These are phyloP conservation scores for Chamaecrista fasciculata DNA, from an alignment of 306 rosid genomes.

Conservation along the genomic window DNA sequence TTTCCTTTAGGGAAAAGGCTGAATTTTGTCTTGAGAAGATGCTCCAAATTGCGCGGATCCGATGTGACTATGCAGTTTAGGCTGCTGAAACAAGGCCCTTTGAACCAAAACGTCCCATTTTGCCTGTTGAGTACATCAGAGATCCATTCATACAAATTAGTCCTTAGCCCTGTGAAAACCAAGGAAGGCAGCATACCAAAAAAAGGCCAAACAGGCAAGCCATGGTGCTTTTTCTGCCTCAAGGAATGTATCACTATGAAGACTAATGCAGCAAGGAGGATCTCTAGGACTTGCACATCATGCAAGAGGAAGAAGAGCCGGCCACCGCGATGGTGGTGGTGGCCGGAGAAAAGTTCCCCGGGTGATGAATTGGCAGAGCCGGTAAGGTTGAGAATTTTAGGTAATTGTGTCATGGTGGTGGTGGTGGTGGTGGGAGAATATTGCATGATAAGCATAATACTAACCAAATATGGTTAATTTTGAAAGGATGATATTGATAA, in stretches of 20 bases:
- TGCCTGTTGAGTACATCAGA: constrained; percentile 39
- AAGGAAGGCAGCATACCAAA: constrained; percentile 87
- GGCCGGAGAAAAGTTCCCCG: background rate
- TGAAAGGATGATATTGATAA: too few species aligned
- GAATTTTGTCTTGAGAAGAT: constrained; percentile 83
- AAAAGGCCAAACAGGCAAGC: constrained; percentile 70
- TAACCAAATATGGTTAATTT: constrained; percentile 13
- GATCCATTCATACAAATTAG: constrained; percentile 71
- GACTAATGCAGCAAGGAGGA: constrained; percentile 49
- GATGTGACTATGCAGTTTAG: constrained; percentile 67
- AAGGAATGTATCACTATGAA: constrained; percentile 63
- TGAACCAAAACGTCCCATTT: constrained; percentile 65
- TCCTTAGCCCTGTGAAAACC: constrained; percentile 30
- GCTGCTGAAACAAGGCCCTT: constrained; percentile 68
- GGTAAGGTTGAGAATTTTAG: constrained; percentile 34
- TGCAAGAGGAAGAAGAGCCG: constrained; percentile 22
- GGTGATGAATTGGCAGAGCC: too few species aligned
- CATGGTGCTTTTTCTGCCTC: constrained; percentile 57
- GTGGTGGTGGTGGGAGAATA: constrained; percentile 19
- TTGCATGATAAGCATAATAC: constrained; percentile 27
- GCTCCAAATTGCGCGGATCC: constrained; percentile 83
- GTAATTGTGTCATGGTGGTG: constrained; percentile 33
- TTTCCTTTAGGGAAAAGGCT: constrained; percentile 68
- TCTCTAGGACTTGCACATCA: constrained; percentile 56
- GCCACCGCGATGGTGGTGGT: background rate